Percentiles rank a stretch among this genome's conserved stretches.
Evolutionary conservation across 2,329 filamentous ascomycete species (phyloP).

Genomic region (Lachnellula arida): DNA sequence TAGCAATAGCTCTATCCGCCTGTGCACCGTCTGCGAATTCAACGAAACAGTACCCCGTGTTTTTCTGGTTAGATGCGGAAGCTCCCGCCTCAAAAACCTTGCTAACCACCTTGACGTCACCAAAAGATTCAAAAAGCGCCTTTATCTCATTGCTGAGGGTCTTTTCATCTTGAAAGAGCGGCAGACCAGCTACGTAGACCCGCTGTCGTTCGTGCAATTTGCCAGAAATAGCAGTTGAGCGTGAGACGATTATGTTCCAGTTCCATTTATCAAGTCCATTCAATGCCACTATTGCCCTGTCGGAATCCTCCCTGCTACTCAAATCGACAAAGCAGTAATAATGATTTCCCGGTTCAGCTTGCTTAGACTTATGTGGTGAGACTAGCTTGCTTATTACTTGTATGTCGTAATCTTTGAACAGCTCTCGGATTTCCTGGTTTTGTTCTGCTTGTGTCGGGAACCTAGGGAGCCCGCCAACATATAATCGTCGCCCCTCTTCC

Average conservation of each 20-base stretch:
- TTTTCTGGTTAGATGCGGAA: conserved; percentile 50
- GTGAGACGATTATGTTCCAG: conserved; percentile 19
- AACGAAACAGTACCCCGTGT: conserved; percentile 59
- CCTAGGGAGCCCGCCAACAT: conserved; percentile 46
- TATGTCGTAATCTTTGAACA: conserved; percentile 45
- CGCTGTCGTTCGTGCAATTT: conserved; percentile 35
- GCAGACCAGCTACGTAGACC: conserved; percentile 47
- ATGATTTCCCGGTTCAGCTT: conserved; percentile 47
- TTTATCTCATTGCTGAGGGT: conserved; percentile 32
- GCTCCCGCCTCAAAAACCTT: conserved; percentile 46
- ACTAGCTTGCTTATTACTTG: conserved; percentile 39
- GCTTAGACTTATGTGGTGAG: conserved; percentile 53
- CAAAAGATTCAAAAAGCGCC: conserved; percentile 40
- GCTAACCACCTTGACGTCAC: conserved; percentile 40
- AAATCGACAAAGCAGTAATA: conserved; percentile 67
- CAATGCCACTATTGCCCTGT: conserved; percentile 43
- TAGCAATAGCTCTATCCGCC: conserved; percentile 47
- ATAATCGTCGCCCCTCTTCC: conserved; percentile 40
- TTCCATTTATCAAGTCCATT: conserved; percentile 20
- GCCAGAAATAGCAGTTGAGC: conserved; percentile 13
- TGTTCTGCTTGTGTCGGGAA: conserved; percentile 46
- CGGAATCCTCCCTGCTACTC: conserved; percentile 48
- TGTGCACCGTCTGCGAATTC: conserved; percentile 53
- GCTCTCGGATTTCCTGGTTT: conserved; percentile 40
- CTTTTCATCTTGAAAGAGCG: conserved; percentile 45